Conservation (phyloP, 176 grass and related monocot species). For the Aegilops speltoides region DNA sequence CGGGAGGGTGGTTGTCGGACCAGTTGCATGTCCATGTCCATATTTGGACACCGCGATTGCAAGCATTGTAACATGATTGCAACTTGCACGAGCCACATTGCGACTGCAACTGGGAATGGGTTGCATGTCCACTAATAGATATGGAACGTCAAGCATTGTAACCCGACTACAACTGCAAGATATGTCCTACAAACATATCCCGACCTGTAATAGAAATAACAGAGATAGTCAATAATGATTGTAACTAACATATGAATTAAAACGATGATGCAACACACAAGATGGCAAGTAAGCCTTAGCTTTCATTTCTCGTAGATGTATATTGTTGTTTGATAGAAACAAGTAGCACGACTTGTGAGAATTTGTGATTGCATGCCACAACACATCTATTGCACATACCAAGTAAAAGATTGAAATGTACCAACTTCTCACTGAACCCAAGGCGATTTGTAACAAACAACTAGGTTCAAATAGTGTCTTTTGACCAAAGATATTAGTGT, state of each 20-base stretch:
- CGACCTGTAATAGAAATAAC: constrained; percentile 42
- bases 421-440: too few relatives aligned
- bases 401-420: too few relatives aligned
- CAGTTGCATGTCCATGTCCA: too few relatives aligned
- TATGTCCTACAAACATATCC: constrained; percentile 87
- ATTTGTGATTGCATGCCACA: not conserved
- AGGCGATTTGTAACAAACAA: not conserved
- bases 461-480: not conserved
- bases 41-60: too few relatives aligned
- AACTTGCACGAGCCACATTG: too few relatives aligned
- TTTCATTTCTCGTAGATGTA: not conserved
- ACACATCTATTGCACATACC: not conserved
- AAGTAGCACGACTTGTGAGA: not conserved
- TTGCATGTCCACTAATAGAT: too few relatives aligned
- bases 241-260: constrained; percentile 20
- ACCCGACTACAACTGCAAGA: constrained; percentile 14
- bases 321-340: not conserved
- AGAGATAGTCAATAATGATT: not conserved
- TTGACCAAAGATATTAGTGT: too few relatives aligned
- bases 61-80: too few relatives aligned
- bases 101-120: too few relatives aligned
- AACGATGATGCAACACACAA: not conserved
- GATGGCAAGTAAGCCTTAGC: too few relatives aligned
- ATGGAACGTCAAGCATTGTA: too few relatives aligned
- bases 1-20: too few relatives aligned